Base-by-base conservation (phyloP, 2,329 filamentous ascomycete species). In the Penicillium thymicola region DNA sequence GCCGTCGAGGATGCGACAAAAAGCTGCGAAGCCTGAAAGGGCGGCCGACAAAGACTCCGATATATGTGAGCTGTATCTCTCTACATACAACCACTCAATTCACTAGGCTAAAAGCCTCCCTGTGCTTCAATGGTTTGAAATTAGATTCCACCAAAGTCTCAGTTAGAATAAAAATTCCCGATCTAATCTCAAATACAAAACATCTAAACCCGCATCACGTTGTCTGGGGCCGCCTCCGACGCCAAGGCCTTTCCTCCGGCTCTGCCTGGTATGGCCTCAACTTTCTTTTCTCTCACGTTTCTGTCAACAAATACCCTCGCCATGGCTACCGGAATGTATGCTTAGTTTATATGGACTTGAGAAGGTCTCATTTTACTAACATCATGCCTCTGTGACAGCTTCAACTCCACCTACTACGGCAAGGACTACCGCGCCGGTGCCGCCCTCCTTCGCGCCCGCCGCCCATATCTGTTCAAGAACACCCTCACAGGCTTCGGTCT, bases 401-500 rank as follows among this genome's bases (percentile, higher is more conserved):
- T 86, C 70, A 87, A 86, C 69, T 89, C 87, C 32, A 92, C 90
- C 63, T 99, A 99, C 82, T 99, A 97, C 81, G 90, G 96, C 77
- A 86, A 87, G 72, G 83, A 89, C 70, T 89, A 89, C 78, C 87
- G 89, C 63, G 92, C 95, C 76, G 89, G 90, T 59, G 88, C 92
- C 47, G 90, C 95, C 54, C 86, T 99, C 63, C 88, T 97, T 72
- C 90, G 94, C 71, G 93, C 94, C 54, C 87, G 95, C 67, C 87
- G 90, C 67, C 94, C 94, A 48, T 99, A 95, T 75, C 82, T 99
- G 40, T 78, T 97, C 75, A 95, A 89, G 80, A 99, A 99, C 76
- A 82, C 88, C 28, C 68, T 93, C 58, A 91, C 92, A 0, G 94
- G 94, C 18, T 70, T 89, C n/a, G 85, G 81, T 14, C 82, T 97